phyloP scores from a whole-genome alignment of 257 asterid genomes.

The Rauvolfia tetraphylla region DNA sequence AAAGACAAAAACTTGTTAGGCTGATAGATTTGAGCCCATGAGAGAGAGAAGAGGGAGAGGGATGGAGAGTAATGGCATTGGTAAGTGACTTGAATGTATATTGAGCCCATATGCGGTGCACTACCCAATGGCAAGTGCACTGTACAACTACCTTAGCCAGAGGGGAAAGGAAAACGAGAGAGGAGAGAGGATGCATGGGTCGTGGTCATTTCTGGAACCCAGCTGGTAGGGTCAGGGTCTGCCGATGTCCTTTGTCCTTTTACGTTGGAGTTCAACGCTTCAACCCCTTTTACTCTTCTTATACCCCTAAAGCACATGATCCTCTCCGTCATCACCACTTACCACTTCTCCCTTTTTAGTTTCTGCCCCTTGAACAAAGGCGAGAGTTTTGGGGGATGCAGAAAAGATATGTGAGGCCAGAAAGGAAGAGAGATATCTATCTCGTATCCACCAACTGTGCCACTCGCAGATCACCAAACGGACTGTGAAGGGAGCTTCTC shows the following conservation, averaged over 20 bases:
- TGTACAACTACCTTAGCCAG: neutral
- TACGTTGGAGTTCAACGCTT: constrained; percentile 13
- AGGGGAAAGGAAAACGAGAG: neutral
- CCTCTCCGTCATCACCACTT: constrained; percentile 14
- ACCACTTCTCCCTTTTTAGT: neutral
- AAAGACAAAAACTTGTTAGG: too few species aligned
- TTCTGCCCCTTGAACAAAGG: constrained; percentile 45
- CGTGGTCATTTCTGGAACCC: constrained; percentile 23
- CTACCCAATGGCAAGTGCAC: too few species aligned
- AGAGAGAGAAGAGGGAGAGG: too few species aligned
- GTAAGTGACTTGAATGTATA: too few species aligned
- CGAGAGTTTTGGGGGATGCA: constrained; percentile 53
- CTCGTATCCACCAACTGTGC: neutral
- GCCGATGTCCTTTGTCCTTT: constrained; percentile 21
- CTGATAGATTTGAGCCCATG: too few species aligned
- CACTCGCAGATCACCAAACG: neutral
- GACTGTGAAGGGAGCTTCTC: constrained; percentile 8
- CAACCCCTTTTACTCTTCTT: constrained; percentile 8
- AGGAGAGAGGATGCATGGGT: neutral
- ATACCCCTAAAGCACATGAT: constrained; percentile 16
- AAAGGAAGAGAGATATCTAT: constrained; percentile 2
- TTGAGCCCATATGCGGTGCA: too few species aligned
- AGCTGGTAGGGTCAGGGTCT: constrained; percentile 22
- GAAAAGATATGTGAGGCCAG: constrained; percentile 18
- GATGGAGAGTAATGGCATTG: too few species aligned